Conservation (phyloP, 1,139 yeast species). For the Hyphopichia burtonii region DNA sequence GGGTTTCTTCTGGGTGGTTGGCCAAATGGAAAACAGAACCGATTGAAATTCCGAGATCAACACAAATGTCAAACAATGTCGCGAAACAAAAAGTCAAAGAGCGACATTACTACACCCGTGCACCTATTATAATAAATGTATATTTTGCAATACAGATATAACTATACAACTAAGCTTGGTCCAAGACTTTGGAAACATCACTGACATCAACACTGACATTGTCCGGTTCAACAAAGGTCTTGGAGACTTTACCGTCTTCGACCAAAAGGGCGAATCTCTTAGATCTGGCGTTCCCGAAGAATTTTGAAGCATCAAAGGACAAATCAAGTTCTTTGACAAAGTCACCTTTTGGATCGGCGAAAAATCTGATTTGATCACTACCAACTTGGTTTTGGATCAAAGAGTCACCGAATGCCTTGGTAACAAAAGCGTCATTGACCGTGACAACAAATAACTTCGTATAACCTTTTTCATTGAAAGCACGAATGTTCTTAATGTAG, state of each 20-base stretch:
- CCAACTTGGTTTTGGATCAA: constrained; percentile 31
- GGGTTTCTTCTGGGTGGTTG: too few relatives aligned
- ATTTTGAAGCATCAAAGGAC: constrained; percentile 65
- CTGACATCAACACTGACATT: constrained; percentile 63
- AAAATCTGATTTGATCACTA: constrained; percentile 45
- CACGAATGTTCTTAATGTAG: constrained; percentile 49
- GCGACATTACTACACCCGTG: too few relatives aligned
- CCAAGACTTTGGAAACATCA: constrained; percentile 39
- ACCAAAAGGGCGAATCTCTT: constrained; percentile 76
- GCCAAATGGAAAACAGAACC: too few relatives aligned
- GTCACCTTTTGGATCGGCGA: constrained; percentile 77
- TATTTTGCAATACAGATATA: too few relatives aligned
- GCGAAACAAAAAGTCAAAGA: too few relatives aligned
- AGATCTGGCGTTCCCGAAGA: constrained; percentile 74
- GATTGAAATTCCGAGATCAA: too few relatives aligned
- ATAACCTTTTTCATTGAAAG: constrained; percentile 66
- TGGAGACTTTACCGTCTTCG: constrained; percentile 66
- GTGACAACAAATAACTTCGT: constrained; percentile 62
- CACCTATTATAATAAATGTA: too few relatives aligned
- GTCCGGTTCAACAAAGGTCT: constrained; percentile 78
- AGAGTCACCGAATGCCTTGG: constrained; percentile 70
- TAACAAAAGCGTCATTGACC: constrained; percentile 85
- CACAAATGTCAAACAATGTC: too few relatives aligned
- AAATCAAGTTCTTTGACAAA: constrained; percentile 66
- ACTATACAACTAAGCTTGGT: constrained; percentile 11